A percentile compares a stretch with the other conserved stretches of the same genome.
These are phyloP conservation scores for Diplodia corticola DNA, from an alignment of 2,329 filamentous ascomycete genomes.

Conservation along the genomic window DNA sequence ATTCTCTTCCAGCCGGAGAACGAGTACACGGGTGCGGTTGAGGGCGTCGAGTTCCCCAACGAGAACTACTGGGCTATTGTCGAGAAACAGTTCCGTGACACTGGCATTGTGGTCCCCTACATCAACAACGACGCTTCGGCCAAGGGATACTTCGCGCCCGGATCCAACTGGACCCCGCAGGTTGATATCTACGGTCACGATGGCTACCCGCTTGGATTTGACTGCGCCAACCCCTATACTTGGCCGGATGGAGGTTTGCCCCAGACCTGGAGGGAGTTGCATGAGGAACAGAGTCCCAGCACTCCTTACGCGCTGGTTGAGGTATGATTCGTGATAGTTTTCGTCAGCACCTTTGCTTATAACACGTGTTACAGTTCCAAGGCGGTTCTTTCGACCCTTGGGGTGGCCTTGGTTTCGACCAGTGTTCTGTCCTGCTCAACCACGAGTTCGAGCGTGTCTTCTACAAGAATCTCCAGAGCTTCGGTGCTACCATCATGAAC, in stretches of 20 bases:
- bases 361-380: conserved; percentile 55
- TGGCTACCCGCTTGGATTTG: conserved; percentile 61
- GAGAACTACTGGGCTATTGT: conserved; percentile 70
- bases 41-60: conserved; percentile 61
- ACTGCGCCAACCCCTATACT: conserved; percentile 60
- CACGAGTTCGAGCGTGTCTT: conserved; percentile 76
- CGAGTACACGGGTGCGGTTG: conserved; percentile 64
- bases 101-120: conserved; percentile 71
- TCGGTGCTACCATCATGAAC: conserved; percentile 67
- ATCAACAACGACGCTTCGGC: conserved; percentile 72
- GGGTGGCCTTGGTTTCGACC: conserved; percentile 69
- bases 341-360: conserved; percentile 20
- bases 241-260: conserved; percentile 63
- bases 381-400: conserved; percentile 73
- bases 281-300: conserved; percentile 61
- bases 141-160: conserved; percentile 63
- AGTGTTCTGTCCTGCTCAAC: conserved; percentile 66
- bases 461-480: conserved; percentile 72
- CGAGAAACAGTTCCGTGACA: conserved; percentile 65
- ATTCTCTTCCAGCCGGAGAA: conserved; percentile 82
- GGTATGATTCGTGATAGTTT: conserved; percentile 31
- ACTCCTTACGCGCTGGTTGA: conserved; percentile 68
- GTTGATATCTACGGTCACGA: conserved; percentile 69
- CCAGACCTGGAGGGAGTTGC: conserved; percentile 55
- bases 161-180: conserved; percentile 46